Conservation (phyloP, 2,329 filamentous ascomycete genomes). For the Corynespora cassiicola region DNA sequence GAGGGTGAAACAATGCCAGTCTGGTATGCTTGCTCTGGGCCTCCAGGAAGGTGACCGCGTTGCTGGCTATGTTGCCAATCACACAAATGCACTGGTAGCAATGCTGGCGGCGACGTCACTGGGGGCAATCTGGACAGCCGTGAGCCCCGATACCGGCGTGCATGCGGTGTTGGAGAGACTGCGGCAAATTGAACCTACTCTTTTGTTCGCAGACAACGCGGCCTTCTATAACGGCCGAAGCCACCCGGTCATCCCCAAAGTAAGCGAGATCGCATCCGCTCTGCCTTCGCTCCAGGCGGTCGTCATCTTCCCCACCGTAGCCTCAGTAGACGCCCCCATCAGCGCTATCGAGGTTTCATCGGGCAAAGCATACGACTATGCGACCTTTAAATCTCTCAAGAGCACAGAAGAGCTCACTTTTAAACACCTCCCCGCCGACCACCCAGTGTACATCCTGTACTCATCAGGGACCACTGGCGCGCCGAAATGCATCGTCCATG, state of each 20-base stretch:
- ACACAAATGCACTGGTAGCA: constrained; percentile 83
- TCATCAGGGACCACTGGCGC: constrained; percentile 86
- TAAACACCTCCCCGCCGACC: constrained; percentile 79
- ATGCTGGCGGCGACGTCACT: constrained; percentile 84
- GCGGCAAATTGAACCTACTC: constrained; percentile 80
- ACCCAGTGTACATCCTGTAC: constrained; percentile 93
- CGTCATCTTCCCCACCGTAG: constrained; percentile 74
- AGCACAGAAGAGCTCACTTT: constrained; percentile 57
- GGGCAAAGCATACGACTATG: constrained; percentile 45
- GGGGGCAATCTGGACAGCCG: constrained; percentile 90
- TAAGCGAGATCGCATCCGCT: constrained; percentile 74
- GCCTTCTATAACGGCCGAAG: constrained; percentile 90
- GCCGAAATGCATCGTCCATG: constrained; percentile 95
- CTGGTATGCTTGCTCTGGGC: constrained; percentile 71
- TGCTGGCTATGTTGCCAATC: constrained; percentile 84
- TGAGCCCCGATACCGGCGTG: constrained; percentile 91
- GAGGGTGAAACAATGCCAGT: constrained; percentile 75
- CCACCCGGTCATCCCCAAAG: constrained; percentile 81
- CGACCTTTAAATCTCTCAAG: constrained; percentile 50
- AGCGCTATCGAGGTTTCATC: constrained; percentile 47
- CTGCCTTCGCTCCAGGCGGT: constrained; percentile 73
- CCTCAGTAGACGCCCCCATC: constrained; percentile 47
- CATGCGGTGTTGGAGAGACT: constrained; percentile 89
- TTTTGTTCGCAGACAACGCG: constrained; percentile 88
- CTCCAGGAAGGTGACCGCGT: constrained; percentile 68